Base-by-base conservation (phyloP, 148 eudicot species). In the Euryodendron excelsum region DNA sequence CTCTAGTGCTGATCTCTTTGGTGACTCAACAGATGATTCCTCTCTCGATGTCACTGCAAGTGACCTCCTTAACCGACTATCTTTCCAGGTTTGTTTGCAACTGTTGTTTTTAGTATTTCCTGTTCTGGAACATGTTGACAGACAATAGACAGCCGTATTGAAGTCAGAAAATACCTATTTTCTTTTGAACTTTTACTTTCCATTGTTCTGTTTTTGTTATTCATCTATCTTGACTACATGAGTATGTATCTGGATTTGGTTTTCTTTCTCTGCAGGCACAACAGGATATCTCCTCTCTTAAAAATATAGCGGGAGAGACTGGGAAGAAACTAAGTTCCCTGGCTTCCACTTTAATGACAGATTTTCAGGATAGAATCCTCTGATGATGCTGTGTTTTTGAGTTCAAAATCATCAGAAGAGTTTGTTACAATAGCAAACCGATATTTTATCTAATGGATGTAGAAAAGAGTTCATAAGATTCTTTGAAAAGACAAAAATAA, bases 1-100 rank as follows among this genome's bases (percentile, higher is more conserved):
- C 79, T 96, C 99, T 60, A 96, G 99, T 82, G 99, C 99, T 27
- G 99, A 96, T 83, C 92, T 96, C 7, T 96, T 96, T 81, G 98
- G 98, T 67, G 80, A 89, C 23, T 81, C 72, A 80, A 47, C 77
- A n/a, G 86, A 86, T 41, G 67, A 77, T 79, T 69, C 84, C 27
- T n/a, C 77, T 59, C 50, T 88, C 62, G 99, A 93, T 81, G 37
- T 95, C 30, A 78, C 90, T 66, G 97, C 98, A 28, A 88, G 95
- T 69, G 99, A 93, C 75, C 97, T 96, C 78, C 88, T 96, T 77
- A 96, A 90, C 70, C 81, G 91, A 74, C 81, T 96, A 58, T 93
- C 97, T 56, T 92, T 94, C 84, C 98, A 94, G 97, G 98, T 93
- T 86, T 65, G 44, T 7, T 66, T 53, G 44, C 45, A 63, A 48